These are phyloP conservation scores for Terfezia boudieri DNA, from an alignment of 495 filamentous ascomycete genomes.

Conservation along the genomic window DNA sequence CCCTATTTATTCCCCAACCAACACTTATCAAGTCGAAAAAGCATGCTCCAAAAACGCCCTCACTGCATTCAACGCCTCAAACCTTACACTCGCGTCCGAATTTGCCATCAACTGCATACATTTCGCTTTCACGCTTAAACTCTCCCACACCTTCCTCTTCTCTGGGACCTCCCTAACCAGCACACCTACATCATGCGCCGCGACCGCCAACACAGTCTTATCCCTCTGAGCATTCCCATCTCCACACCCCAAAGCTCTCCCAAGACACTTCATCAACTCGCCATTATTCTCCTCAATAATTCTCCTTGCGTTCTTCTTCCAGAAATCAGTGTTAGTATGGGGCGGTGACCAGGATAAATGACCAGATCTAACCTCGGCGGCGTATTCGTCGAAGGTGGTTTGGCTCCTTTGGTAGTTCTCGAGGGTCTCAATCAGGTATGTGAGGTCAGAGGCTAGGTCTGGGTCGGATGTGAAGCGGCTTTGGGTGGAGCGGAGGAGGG, in stretches of 20 bases:
- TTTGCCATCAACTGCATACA: constrained; percentile 95
- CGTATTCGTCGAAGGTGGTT: constrained; percentile 93
- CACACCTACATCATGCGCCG: constrained; percentile 77
- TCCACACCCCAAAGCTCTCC: constrained; percentile 47
- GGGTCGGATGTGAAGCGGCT: constrained; percentile 69
- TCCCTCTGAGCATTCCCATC: constrained; percentile 34
- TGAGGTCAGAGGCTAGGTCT: constrained; percentile 73
- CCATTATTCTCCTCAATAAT: constrained; percentile 72
- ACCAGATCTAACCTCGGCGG: constrained; percentile 66
- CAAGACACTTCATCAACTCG: constrained; percentile 57
- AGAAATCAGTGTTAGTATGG: constrained; percentile 74
- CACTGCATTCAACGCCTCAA: constrained; percentile 84
- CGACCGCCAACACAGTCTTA: constrained; percentile 86
- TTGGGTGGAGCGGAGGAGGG: constrained; percentile 54
- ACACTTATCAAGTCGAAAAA: constrained; percentile 1
- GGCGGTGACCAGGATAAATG: constrained; percentile 91
- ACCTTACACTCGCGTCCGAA: constrained; percentile 69
- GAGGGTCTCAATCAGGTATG: constrained; percentile 48
- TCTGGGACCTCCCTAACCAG: constrained; percentile 83
- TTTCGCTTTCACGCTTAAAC: constrained; percentile 65
- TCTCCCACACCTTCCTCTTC: constrained; percentile 60
- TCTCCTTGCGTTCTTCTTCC: constrained; percentile 81
- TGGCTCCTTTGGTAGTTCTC: constrained; percentile 90
- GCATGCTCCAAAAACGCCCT: constrained; percentile 17
- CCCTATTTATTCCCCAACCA: too few species aligned